A percentile compares a stretch with the other conserved stretches of the same genome.
phyloP scores from a whole-genome alignment of 1,284 basidiomycete species.

The Ganoderma resinaceum region DNA sequence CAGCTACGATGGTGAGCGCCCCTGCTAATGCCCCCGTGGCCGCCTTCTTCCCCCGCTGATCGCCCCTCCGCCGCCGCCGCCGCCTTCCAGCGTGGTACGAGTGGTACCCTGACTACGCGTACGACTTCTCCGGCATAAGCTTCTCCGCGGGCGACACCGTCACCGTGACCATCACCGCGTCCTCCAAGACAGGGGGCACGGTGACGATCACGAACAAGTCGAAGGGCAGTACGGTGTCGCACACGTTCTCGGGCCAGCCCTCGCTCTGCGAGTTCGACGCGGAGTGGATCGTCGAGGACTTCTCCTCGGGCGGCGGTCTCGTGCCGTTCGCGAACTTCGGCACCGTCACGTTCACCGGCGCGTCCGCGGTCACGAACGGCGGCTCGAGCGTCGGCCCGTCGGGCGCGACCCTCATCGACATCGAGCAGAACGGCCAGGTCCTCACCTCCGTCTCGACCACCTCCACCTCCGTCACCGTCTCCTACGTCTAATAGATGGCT shows the following conservation, averaged over 20 bases:
- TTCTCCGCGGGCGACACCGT: conserved; percentile 40
- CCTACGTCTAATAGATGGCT: conserved; percentile 24
- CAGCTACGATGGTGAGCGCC: conserved; percentile 35
- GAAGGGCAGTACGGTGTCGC: conserved; percentile 38
- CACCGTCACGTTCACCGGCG: conserved; percentile 37
- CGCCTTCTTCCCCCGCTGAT: not conserved
- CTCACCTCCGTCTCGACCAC: conserved; percentile 36
- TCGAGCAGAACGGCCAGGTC: conserved; percentile 38
- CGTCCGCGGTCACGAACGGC: conserved; percentile 15
- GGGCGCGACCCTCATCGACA: conserved; percentile 39
- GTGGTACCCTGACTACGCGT: conserved; percentile 45
- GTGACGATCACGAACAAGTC: conserved; percentile 40
- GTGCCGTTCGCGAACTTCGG: conserved; percentile 48
- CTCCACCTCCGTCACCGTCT: conserved; percentile 36
- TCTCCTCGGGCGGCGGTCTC: conserved; percentile 37
- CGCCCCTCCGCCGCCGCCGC: too few relatives aligned
- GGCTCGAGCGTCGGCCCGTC: conserved; percentile 29
- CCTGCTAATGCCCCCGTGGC: not conserved
- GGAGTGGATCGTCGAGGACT: conserved; percentile 44
- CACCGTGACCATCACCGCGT: conserved; percentile 39
- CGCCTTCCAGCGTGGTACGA: conserved; percentile 45
- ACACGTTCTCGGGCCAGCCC: conserved; percentile 39
- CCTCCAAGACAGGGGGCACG: conserved; percentile 37
- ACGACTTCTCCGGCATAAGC: conserved; percentile 43
- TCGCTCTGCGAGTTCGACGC: conserved; percentile 42